Conservation (phyloP, 2,329 filamentous ascomycete species). For the Fusarium piperis region DNA sequence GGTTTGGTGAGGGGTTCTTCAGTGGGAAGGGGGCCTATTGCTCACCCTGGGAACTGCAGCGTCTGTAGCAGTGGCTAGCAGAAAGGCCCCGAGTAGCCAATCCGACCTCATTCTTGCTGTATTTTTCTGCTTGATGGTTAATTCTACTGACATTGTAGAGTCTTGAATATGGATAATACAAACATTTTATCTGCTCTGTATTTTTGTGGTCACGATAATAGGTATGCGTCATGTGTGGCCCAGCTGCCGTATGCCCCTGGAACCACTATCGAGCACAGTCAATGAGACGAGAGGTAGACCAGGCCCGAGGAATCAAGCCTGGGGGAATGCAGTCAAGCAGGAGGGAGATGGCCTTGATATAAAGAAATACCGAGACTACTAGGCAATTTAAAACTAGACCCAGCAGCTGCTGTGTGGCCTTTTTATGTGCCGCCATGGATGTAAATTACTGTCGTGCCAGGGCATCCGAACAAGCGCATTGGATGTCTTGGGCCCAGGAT, state of each 20-base stretch:
- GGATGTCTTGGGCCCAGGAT: background rate
- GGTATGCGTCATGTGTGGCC: background rate
- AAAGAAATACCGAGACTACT: background rate
- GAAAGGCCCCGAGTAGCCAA: conserved; percentile 44
- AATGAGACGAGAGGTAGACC: background rate
- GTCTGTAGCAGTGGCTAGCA: conserved; percentile 45
- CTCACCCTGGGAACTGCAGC: conserved; percentile 37
- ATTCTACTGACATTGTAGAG: background rate
- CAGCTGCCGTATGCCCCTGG: background rate
- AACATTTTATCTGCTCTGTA: background rate
- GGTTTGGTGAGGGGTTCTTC: background rate
- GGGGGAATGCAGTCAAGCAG: background rate
- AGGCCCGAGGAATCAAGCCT: background rate
- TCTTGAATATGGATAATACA: background rate
- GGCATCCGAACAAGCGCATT: background rate
- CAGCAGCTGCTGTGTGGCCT: background rate
- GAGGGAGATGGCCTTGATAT: conserved; percentile 5
- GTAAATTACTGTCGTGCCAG: background rate
- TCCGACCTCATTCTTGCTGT: conserved; percentile 47
- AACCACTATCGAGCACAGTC: background rate
- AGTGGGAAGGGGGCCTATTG: background rate
- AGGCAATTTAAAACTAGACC: conserved; percentile 1
- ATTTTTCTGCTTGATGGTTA: background rate
- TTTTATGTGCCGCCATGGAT: conserved; percentile 3
- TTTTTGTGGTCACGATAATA: background rate